These are phyloP conservation scores for Colletotrichum camelliae DNA, from an alignment of 2,329 filamentous ascomycete genomes.

Conservation along the genomic window DNA sequence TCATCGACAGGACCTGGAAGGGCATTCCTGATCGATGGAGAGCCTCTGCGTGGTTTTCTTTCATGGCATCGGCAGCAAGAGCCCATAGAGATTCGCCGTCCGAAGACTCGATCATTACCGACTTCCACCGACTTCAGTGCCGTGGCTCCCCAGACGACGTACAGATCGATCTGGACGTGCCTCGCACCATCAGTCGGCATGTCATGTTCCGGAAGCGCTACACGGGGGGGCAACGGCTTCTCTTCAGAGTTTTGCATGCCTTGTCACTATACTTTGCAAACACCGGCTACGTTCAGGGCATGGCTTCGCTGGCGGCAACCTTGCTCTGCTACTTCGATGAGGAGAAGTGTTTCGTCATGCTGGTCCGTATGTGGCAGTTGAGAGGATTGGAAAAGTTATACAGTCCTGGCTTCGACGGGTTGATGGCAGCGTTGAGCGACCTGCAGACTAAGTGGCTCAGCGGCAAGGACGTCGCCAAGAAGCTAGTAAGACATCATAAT, in stretches of 20 bases:
- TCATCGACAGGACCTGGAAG: constrained; percentile 95
- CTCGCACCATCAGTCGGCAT: constrained; percentile 90
- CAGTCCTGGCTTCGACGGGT: constrained; percentile 79
- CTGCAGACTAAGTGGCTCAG: constrained; percentile 86
- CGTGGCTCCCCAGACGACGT: constrained; percentile 86
- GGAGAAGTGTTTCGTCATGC: constrained; percentile 92
- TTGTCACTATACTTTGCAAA: constrained; percentile 90
- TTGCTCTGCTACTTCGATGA: constrained; percentile 97
- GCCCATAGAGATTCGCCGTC: constrained; percentile 65
- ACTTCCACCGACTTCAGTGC: constrained; percentile 76
- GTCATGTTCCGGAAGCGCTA: constrained; percentile 97
- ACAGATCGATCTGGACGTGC: constrained; percentile 97
- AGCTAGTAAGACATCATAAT: constrained; percentile 68
- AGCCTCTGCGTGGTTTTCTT: constrained; percentile 91
- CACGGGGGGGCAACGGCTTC: constrained; percentile 85
- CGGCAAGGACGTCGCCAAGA: constrained; percentile 77
- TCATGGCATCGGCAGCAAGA: constrained; percentile 79
- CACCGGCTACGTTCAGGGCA: constrained; percentile 96
- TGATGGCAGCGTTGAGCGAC: constrained; percentile 85
- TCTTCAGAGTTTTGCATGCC: constrained; percentile 92
- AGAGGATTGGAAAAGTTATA: constrained; percentile 88
- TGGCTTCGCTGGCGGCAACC: constrained; percentile 92
- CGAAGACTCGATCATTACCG: constrained; percentile 74
- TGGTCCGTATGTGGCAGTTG: constrained; percentile 91
- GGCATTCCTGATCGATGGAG: constrained; percentile 97